phyloP scores from a whole-genome alignment of 2,329 filamentous ascomycete species.

The Blastomyces silverae region DNA sequence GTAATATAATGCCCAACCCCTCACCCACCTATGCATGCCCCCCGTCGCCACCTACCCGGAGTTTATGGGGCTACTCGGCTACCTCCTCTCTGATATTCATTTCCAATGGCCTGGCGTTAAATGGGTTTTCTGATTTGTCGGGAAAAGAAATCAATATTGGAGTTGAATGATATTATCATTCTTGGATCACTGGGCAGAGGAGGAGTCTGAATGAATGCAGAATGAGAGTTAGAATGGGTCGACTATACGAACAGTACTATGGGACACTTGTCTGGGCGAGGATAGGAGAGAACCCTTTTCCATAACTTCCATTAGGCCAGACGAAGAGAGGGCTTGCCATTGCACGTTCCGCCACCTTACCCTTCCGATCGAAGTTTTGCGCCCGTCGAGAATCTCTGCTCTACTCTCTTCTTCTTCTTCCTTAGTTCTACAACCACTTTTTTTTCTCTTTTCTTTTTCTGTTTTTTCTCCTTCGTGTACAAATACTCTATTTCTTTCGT shows the following conservation, averaged over 20 bases:
- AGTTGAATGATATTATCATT: background rate
- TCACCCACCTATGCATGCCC: background rate
- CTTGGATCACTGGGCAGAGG: background rate
- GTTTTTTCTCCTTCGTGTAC: background rate
- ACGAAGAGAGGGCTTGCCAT: background rate
- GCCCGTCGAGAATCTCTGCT: background rate
- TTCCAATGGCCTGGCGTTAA: conserved; percentile 5
- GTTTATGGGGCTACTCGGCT: background rate
- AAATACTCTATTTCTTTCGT: background rate
- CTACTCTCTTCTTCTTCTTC: background rate
- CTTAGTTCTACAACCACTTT: background rate
- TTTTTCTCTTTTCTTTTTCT: background rate
- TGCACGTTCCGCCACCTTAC: background rate
- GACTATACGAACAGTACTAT: background rate
- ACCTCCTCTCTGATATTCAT: background rate
- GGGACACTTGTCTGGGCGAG: background rate
- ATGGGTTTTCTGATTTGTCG: background rate
- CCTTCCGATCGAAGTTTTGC: background rate
- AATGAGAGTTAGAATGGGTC: background rate
- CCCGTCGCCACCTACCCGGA: background rate
- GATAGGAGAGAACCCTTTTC: background rate
- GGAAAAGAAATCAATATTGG: background rate
- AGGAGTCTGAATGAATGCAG: background rate
- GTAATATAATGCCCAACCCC: background rate
- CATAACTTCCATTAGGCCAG: background rate